Evolutionary conservation across 2,329 filamentous ascomycete genomes (phyloP).

Genomic region (Penicillium sp.): DNA sequence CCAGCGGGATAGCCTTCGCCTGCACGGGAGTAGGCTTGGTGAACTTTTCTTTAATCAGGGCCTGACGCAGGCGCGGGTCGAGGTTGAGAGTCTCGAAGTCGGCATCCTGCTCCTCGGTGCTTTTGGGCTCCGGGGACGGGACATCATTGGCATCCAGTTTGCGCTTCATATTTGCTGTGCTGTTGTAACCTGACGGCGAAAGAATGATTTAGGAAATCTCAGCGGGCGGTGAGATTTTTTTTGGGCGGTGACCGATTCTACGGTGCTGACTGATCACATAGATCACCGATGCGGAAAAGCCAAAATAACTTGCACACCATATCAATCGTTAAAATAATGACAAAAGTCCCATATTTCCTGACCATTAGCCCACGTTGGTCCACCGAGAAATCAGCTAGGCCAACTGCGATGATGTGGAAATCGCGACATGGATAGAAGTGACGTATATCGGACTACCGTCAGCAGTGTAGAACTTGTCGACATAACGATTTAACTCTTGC

Average conservation of each 20-base stretch:
- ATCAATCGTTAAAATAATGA: background rate
- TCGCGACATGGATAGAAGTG: background rate
- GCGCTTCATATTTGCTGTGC: conserved; percentile 45
- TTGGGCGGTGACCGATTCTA: conserved; percentile 19
- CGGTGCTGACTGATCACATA: conserved; percentile 4
- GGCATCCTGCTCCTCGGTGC: conserved; percentile 35
- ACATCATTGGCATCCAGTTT: conserved; percentile 51
- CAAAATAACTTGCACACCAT: background rate
- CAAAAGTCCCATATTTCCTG: background rate
- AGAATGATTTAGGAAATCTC: conserved; percentile 31
- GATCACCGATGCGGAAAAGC: conserved; percentile 1
- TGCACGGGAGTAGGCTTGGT: conserved; percentile 86
- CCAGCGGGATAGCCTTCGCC: conserved; percentile 80
- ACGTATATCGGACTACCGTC: background rate
- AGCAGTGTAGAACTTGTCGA: background rate
- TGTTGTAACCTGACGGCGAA: conserved; percentile 10
- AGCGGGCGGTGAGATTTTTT: conserved; percentile 34
- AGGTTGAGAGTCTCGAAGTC: conserved; percentile 77
- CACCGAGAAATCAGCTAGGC: background rate
- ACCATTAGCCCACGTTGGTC: background rate
- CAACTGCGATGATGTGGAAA: background rate
- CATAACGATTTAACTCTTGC: conserved; percentile 1
- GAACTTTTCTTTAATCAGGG: conserved; percentile 79
- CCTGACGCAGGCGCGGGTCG: conserved; percentile 81
- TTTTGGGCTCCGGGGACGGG: conserved; percentile 37